Conservation (phyloP, 2,329 filamentous ascomycete genomes). For the Talaromyces marneffei region DNA sequence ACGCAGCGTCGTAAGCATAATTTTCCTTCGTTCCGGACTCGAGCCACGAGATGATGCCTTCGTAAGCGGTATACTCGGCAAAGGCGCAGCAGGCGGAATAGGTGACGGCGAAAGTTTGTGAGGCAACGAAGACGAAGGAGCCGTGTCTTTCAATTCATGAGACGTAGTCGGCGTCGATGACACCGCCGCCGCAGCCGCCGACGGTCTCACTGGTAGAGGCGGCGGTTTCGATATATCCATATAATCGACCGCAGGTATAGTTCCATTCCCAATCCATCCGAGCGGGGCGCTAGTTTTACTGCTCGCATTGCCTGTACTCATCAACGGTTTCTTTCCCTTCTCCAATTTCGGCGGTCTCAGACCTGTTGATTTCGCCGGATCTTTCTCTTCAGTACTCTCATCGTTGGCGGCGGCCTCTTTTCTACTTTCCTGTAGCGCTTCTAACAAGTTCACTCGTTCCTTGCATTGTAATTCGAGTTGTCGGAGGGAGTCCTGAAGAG, state of each 20-base stretch:
- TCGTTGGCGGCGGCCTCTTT: conserved; percentile 44
- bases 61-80: conserved; percentile 18
- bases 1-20: conserved; percentile 53
- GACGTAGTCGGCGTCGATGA: neutral
- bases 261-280: conserved; percentile 72
- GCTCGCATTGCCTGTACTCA: conserved; percentile 19
- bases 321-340: conserved; percentile 28
- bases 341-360: conserved; percentile 15
- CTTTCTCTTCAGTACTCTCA: conserved; percentile 15
- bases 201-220: conserved; percentile 47
- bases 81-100: conserved; percentile 25
- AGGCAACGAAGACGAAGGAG: conserved; percentile 19
- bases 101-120: conserved; percentile 25
- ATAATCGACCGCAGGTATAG: conserved; percentile 74
- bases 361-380: conserved; percentile 10
- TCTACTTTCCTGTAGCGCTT: conserved; percentile 66
- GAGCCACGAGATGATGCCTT: conserved; percentile 51
- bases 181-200: neutral
- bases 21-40: conserved; percentile 56
- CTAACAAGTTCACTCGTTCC: conserved; percentile 82
- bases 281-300: conserved; percentile 23
- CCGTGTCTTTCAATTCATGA: conserved; percentile 14
- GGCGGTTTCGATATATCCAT: conserved; percentile 71
- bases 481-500: conserved; percentile 72
- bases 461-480: conserved; percentile 87